These are phyloP conservation scores for Mercurialis annua DNA, from an alignment of 345 rosid species.

Conservation along the genomic window DNA sequence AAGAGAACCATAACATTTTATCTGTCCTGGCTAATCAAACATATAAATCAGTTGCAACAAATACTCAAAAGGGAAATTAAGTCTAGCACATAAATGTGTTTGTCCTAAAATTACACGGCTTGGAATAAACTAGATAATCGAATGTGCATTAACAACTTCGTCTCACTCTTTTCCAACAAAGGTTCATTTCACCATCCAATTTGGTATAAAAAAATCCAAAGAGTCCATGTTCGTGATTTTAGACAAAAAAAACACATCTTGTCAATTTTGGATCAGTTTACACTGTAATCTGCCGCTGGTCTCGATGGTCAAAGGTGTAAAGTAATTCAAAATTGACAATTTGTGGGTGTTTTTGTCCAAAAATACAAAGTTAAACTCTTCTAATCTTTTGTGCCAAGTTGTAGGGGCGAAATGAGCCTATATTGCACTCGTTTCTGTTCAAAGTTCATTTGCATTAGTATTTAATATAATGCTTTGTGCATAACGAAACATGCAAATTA, in stretches of 20 bases:
- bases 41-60: background rate
- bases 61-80: background rate
- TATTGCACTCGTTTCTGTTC: background rate
- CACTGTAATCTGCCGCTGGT: no score
- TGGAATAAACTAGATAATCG: background rate
- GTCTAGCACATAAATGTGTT: background rate
- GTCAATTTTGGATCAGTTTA: no score
- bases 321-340: no score
- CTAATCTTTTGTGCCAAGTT: no score
- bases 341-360: no score
- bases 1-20: background rate
- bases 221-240: no score
- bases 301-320: no score
- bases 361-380: no score
- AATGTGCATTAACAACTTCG: background rate
- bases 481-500: background rate
- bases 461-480: background rate
- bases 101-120: background rate
- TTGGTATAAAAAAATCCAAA: no score
- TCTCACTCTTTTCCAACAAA: background rate
- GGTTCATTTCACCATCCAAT: no score
- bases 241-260: no score
- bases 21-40: background rate
- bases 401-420: no score
- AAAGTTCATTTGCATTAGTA: slow-evolving; percentile 1